phyloP scores from a whole-genome alignment of 2,329 filamentous ascomycete genomes.

The Alternaria arbusti region DNA sequence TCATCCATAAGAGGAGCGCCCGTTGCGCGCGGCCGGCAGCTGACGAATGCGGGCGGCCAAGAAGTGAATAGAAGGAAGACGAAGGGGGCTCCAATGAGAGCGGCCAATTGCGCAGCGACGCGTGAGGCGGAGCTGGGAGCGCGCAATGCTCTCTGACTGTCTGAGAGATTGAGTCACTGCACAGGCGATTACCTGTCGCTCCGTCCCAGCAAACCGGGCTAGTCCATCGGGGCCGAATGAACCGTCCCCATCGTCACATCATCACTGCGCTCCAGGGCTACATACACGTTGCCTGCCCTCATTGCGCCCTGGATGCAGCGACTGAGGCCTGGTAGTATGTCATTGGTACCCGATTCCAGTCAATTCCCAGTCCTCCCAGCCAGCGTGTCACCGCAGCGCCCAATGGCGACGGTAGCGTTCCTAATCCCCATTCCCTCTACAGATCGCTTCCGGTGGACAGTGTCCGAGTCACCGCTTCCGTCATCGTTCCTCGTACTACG shows the following conservation, averaged over 20 bases:
- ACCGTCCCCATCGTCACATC: neutral
- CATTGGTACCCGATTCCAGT: constrained; percentile 26
- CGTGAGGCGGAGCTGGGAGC: constrained; percentile 22
- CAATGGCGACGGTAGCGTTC: constrained; percentile 20
- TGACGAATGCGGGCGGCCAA: constrained; percentile 41
- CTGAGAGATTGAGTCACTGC: constrained; percentile 34
- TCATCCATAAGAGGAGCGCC: constrained; percentile 25
- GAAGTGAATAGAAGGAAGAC: constrained; percentile 41
- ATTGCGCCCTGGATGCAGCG: constrained; percentile 16
- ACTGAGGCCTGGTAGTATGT: constrained; percentile 17
- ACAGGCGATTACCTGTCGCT: constrained; percentile 21
- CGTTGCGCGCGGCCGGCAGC: constrained; percentile 36
- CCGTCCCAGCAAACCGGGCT: constrained; percentile 20
- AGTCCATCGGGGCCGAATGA: constrained; percentile 11
- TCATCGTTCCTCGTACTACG: constrained; percentile 19
- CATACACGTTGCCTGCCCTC: constrained; percentile 21
- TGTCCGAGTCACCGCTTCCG: constrained; percentile 29
- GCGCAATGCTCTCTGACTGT: constrained; percentile 26
- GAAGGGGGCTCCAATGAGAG: constrained; percentile 26
- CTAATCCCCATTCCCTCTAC: constrained; percentile 8
- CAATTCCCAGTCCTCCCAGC: constrained; percentile 4
- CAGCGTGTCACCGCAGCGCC: constrained; percentile 28
- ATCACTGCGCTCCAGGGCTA: neutral
- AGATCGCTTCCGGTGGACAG: constrained; percentile 7
- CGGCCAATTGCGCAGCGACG: constrained; percentile 33